These are phyloP conservation scores for Acacia crassicarpa DNA, from an alignment of 306 rosid species.

Conservation along the genomic window DNA sequence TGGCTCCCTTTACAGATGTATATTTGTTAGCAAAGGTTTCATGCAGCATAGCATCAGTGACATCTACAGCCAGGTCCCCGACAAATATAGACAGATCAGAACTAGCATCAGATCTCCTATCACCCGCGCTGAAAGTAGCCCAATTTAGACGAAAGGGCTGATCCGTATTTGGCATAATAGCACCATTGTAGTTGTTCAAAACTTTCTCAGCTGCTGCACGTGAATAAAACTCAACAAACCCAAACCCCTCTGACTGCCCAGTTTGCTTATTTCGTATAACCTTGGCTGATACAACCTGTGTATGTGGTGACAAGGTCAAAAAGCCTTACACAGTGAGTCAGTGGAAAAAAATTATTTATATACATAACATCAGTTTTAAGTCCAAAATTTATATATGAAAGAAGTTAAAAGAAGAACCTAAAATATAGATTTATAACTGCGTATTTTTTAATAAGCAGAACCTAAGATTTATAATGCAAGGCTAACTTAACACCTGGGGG, in stretches of 20 bases:
- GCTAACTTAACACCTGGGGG: neutral
- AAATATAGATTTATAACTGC: neutral
- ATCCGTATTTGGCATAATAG: conserved; percentile 81
- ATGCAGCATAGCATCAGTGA: conserved; percentile 81
- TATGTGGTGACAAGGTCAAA: conserved; percentile 5
- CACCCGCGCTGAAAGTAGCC: conserved; percentile 87
- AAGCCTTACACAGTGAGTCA: neutral
- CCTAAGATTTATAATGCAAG: neutral
- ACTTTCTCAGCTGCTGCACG: conserved; percentile 77
- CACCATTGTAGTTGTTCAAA: conserved; percentile 67
- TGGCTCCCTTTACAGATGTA: conserved; percentile 84
- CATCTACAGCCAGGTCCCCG: conserved; percentile 91
- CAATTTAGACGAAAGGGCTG: conserved; percentile 87
- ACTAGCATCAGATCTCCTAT: conserved; percentile 58
- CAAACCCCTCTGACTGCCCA: conserved; percentile 86
- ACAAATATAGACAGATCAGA: conserved; percentile 89
- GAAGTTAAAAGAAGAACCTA: neutral
- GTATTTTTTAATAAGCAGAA: neutral
- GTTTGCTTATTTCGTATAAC: conserved; percentile 90
- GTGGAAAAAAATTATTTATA: neutral
- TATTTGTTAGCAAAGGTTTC: conserved; percentile 74
- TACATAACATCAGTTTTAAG: neutral
- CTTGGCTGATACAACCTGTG: conserved; percentile 75
- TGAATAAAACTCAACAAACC: conserved; percentile 81
- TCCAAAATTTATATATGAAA: neutral